Evolutionary conservation across 306 rosid genomes (phyloP), one percentile per base, ranked within the genome.

Genomic region (Quercus bicolor): DNA sequence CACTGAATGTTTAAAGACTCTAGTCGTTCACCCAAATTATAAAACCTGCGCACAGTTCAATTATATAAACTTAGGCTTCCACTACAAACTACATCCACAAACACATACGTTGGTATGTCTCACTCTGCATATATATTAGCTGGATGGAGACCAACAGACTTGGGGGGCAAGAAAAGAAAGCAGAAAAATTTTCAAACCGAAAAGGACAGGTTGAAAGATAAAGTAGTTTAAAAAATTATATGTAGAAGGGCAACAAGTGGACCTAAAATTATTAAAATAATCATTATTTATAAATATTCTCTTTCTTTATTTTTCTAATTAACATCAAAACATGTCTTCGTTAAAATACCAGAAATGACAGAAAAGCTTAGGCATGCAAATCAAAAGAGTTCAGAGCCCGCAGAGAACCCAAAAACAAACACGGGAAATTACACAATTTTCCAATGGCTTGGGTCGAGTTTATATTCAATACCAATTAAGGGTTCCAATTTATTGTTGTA

Each of bases 141-240:
- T 26, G 29, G 45, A 26, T 11, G 12, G 26, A 56, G 62, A 28
- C 1, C 0, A 11, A 72, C 56, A 73, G 9, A 52, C 89, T 83
- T 86, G 89, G 78, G 15, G 83, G 59, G 11, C 89, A 86, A 86
- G 85, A 61, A 80, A 86, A 73, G 57, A 13, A 73, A 70, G 19
- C 19, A 6, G 29, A 71, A 70, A 18, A 66, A 28, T 24, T 5
- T 70, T 73, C 13, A 33, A 65, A 6, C 45, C 43, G 45, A 31
- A 65, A 65, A 31, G 14, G 24, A 65, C 70, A 7, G 70, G 23
- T 31, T 16, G 48, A 65, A 65, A 18, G 48, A 65, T 43, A 18
- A 3, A 59, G 24, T 56, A 3, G 62, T 6, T 28, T 10, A 57
- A 26, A 61, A 60, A 33, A 61, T 23, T 59, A 3, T 14, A 11